Evolutionary conservation across 2,329 filamentous ascomycete genomes (phyloP).

Genomic region (Pseudocercospora musae): DNA sequence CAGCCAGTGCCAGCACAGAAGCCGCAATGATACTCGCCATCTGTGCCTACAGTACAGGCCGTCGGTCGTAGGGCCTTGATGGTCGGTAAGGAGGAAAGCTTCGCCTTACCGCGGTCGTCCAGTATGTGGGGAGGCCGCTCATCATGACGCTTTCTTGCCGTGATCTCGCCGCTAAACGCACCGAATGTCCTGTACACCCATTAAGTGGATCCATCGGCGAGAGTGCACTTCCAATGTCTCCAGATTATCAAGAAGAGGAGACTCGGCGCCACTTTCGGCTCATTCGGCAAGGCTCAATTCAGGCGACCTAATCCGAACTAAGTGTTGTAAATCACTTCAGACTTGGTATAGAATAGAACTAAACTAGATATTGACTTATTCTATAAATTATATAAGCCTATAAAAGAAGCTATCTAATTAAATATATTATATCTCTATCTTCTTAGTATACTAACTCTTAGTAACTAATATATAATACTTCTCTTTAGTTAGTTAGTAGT

Average conservation of each 20-base stretch:
- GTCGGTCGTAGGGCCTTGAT: no score
- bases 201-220: not conserved
- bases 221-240: not conserved
- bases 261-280: not conserved
- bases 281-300: not conserved
- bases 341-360: no score
- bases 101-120: not conserved
- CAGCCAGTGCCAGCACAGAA: constrained; percentile 1
- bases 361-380: no score
- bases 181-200: not conserved
- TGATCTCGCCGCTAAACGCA: constrained; percentile 4
- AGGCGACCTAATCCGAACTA: not conserved
- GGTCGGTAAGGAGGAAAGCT: not conserved
- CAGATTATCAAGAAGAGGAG: not conserved
- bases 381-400: no score
- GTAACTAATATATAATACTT: no score
- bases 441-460: no score
- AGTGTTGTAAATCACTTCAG: no score
- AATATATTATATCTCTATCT: no score
- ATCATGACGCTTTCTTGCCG: not conserved
- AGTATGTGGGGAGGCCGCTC: not conserved
- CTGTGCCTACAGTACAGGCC: not conserved
- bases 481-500: no score
- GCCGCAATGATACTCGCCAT: not conserved
- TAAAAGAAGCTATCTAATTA: no score